Conservation (phyloP, 2,329 filamentous ascomycete genomes). For the Alternaria incomplexa region DNA sequence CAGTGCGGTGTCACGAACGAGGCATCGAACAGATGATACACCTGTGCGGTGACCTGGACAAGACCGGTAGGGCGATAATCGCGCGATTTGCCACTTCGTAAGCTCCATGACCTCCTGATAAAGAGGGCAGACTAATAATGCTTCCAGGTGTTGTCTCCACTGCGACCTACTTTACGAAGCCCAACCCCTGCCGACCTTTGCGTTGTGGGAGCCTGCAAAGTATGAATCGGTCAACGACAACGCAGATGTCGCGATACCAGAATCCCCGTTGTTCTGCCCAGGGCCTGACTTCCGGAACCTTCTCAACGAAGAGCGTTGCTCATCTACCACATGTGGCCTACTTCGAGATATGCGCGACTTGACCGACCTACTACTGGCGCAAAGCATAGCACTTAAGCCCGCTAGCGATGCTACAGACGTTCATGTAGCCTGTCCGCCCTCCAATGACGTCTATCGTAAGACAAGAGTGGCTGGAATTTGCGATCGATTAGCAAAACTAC, state of each 20-base stretch:
- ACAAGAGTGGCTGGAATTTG: constrained; percentile 19
- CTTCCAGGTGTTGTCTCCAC: constrained; percentile 29
- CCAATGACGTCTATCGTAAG: constrained; percentile 18
- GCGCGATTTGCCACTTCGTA: constrained; percentile 33
- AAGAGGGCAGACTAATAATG: constrained; percentile 5
- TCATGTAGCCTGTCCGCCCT: not conserved
- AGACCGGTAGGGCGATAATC: constrained; percentile 20
- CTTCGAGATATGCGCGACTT: constrained; percentile 42
- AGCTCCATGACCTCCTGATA: not conserved
- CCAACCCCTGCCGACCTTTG: constrained; percentile 22
- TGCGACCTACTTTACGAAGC: constrained; percentile 38
- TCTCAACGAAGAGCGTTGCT: constrained; percentile 27
- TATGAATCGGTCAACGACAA: not conserved
- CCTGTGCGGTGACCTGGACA: constrained; percentile 29
- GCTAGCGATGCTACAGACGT: constrained; percentile 5
- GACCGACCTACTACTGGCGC: constrained; percentile 35
- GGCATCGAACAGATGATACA: constrained; percentile 33
- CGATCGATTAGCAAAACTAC: constrained; percentile 21
- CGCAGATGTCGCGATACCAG: constrained; percentile 24
- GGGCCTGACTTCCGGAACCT: constrained; percentile 28
- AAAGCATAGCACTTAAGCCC: constrained; percentile 2
- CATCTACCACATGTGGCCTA: constrained; percentile 26
- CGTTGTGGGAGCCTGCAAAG: constrained; percentile 14
- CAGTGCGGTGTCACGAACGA: constrained; percentile 28
- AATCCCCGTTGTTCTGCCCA: constrained; percentile 45